Base-by-base conservation (phyloP, 176 grass and related monocot species). In the Musa acuminata region DNA sequence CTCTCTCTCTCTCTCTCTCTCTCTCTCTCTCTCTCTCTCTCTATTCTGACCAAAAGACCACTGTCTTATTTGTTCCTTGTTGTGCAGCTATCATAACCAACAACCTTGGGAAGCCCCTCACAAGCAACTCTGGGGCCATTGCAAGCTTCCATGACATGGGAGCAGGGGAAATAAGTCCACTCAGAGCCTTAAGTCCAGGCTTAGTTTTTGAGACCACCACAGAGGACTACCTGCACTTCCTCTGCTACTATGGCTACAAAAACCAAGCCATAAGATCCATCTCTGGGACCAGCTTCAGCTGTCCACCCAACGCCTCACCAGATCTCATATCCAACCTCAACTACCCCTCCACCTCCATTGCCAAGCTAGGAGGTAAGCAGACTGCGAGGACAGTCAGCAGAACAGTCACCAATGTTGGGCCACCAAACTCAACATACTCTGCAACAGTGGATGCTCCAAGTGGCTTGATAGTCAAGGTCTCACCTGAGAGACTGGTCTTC, bases 171-270 rank as follows among this genome's bases (percentile, higher is more conserved):
- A 87, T 93, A 65, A 99, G 95, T 84, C 90, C 95, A 17, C 86
- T 98, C 11, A 72, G 88, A 51, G 94, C 94, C 50, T 88, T 98
- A 51, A 98, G 95, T 77, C 95, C 95, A 0, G 95, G 95, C 14
- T 78, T 98, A 51, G 90, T 98, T 71, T 98, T 88, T 14, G 95
- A 93, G 62, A 93, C 84, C 75, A 89, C 82, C 26, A 51, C 82
- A 49, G 72, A 83, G 43, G 95, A 98, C 78, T 98, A 98, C 80
- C 88, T 98, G 11, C 11, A 85, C 73, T 89, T 93, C 77, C 85
- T 98, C 64, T 98, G 95, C 80, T 80, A 89, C 82, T 98, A 89
- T 52, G 95, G 95, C 8, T 98, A 98, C 88, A 93, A 91, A 80
- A 84, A 87, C 69, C 73, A 87, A 75, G 24, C 80, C 51, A 87